These are phyloP conservation scores for Ligustrum vulgare DNA, from an alignment of 257 asterid species.

Conservation along the genomic window DNA sequence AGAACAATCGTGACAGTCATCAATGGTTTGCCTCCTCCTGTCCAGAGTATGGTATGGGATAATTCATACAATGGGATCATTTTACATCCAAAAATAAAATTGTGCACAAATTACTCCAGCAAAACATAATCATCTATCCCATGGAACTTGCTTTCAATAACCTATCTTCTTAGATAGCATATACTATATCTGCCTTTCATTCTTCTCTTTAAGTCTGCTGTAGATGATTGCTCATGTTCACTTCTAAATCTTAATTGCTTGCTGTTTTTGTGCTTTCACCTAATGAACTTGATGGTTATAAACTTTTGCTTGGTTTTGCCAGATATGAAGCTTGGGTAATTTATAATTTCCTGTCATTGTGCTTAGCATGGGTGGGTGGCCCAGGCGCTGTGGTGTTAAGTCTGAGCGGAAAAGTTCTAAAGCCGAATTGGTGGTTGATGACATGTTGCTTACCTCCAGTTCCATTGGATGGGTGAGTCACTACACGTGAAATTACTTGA, in stretches of 20 bases:
- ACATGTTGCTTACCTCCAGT: conserved; percentile 89
- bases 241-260: conserved; percentile 3
- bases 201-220: conserved; percentile 4
- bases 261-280: conserved; percentile 3
- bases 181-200: conserved; percentile 4
- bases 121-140: neutral
- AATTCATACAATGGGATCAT: neutral
- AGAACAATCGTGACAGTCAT: neutral
- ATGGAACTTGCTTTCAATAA: conserved; percentile 8
- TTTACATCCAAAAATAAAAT: neutral
- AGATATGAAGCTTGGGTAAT: conserved; percentile 99
- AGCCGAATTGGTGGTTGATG: conserved; percentile 90
- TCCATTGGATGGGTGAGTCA: conserved; percentile 89
- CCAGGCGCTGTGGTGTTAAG: conserved; percentile 97
- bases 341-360: conserved; percentile 88
- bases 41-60: neutral
- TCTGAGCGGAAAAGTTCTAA: conserved; percentile 75
- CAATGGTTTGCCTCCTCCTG: neutral
- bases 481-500: conserved; percentile 10
- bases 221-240: neutral
- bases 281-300: conserved; percentile 13
- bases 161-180: neutral
- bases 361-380: conserved; percentile 99
- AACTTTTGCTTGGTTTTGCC: conserved; percentile 30
- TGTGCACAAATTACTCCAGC: neutral